Percentiles rank a stretch among this genome's conserved stretches.
Evolutionary conservation across 2,329 filamentous ascomycete genomes (phyloP).

Genomic region (Magnaporthiopsis rhizophila): DNA sequence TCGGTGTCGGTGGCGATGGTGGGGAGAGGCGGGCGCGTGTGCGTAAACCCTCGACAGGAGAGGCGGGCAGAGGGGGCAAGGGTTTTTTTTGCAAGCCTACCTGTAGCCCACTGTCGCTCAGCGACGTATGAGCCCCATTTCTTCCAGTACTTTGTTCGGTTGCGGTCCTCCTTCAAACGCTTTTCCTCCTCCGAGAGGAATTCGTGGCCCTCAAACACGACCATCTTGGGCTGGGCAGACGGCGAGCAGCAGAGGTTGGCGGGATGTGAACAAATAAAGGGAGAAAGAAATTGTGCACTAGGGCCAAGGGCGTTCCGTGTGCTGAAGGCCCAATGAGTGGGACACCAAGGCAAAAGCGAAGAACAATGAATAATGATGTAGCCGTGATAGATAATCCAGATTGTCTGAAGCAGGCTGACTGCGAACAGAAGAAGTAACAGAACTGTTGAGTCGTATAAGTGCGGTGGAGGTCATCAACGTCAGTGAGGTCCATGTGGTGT

Average conservation of each 20-base stretch:
- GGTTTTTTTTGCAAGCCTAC: constrained; percentile 35
- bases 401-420: no score
- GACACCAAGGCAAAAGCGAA: background rate
- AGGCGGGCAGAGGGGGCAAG: background rate
- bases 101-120: constrained; percentile 93
- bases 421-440: background rate
- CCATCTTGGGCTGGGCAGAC: constrained; percentile 51
- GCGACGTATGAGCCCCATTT: constrained; percentile 93
- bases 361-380: background rate
- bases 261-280: background rate
- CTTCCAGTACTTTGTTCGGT: constrained; percentile 91
- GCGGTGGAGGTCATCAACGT: background rate
- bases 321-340: background rate
- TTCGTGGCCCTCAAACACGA: constrained; percentile 80
- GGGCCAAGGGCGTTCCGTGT: background rate
- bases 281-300: background rate
- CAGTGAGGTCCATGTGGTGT: background rate
- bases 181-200: constrained; percentile 87
- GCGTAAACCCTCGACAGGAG: background rate
- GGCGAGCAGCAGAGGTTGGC: background rate
- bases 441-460: background rate
- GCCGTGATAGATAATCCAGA: background rate
- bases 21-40: background rate
- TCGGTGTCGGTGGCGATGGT: background rate
- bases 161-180: constrained; percentile 76